Percentiles rank a stretch among this genome's conserved stretches.
Evolutionary conservation across 352 stramenopile species (phyloP).

Genomic region (Globisporangium echinulatum): DNA sequence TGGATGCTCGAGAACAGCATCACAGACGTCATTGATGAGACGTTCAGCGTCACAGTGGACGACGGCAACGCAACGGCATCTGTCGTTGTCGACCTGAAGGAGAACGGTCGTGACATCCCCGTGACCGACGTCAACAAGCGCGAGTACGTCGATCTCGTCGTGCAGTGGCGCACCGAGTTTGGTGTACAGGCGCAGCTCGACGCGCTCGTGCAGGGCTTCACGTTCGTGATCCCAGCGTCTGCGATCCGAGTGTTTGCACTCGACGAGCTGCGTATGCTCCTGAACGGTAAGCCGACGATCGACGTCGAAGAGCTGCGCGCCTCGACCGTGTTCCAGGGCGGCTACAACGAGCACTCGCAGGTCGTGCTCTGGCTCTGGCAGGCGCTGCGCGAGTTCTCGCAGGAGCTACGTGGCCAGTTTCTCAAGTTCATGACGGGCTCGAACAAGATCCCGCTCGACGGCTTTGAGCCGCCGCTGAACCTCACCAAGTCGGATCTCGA

Average conservation of each 20-base stretch:
- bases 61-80: constrained; percentile 12
- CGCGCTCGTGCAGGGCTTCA: constrained; percentile 44
- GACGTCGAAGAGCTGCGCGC: constrained; percentile 82
- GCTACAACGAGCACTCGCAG: constrained; percentile 68
- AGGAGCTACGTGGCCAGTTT: constrained; percentile 52
- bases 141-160: constrained; percentile 61
- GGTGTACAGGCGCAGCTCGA: constrained; percentile 51
- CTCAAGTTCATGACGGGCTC: constrained; percentile 84
- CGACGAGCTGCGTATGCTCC: constrained; percentile 31
- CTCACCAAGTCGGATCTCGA: constrained; percentile 78
- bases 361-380: constrained; percentile 85
- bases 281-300: constrained; percentile 57
- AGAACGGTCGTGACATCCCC: constrained; percentile 52
- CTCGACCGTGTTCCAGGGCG: constrained; percentile 75
- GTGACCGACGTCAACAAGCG: constrained; percentile 75
- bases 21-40: constrained; percentile 73
- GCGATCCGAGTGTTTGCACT: constrained; percentile 44
- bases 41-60: constrained; percentile 70
- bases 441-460: constrained; percentile 78
- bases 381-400: constrained; percentile 58
- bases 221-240: constrained; percentile 36
- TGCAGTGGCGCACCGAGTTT: constrained; percentile 58
- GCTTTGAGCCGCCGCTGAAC: constrained; percentile 83
- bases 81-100: constrained; percentile 44
- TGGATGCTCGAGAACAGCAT: constrained; percentile 89